Evolutionary conservation across 2,329 filamentous ascomycete species (phyloP).

Genomic region (Parastagonospora nodorum): DNA sequence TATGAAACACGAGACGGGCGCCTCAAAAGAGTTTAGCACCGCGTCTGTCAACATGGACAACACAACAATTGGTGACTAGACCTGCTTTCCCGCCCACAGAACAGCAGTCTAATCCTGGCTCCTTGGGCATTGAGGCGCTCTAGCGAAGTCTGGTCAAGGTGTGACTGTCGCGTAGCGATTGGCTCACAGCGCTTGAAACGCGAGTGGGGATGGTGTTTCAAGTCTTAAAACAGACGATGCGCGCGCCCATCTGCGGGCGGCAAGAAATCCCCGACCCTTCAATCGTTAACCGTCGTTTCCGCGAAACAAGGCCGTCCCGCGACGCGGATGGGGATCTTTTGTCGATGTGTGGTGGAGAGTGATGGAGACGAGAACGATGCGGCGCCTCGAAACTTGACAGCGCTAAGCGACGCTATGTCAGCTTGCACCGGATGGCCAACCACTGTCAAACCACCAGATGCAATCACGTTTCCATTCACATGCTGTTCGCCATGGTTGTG

Average conservation of each 20-base stretch:
- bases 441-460: too few species aligned
- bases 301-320: conserved; percentile 13
- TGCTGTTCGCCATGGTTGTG: too few species aligned
- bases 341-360: background rate
- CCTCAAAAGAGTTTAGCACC: conserved; percentile 25
- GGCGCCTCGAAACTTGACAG: background rate
- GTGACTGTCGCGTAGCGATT: conserved; percentile 41
- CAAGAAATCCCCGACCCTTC: conserved; percentile 25
- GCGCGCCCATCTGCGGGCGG: conserved; percentile 35
- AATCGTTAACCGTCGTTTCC: conserved; percentile 20
- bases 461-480: too few species aligned
- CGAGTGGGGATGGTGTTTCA: conserved; percentile 37
- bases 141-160: conserved; percentile 35
- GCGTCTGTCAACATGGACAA: conserved; percentile 15
- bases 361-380: background rate
- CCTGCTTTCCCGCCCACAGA: conserved; percentile 19
- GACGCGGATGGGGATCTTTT: conserved; percentile 1
- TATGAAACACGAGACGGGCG: conserved; percentile 37
- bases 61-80: conserved; percentile 20
- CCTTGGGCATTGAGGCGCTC: conserved; percentile 25
- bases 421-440: background rate
- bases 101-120: conserved; percentile 18
- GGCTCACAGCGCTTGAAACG: conserved; percentile 35
- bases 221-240: conserved; percentile 30
- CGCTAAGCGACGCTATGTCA: background rate